Percentiles rank a stretch among this genome's conserved stretches.
Evolutionary conservation across 2,329 filamentous ascomycete species (phyloP).

Genomic region (Xylariaceae sp.): DNA sequence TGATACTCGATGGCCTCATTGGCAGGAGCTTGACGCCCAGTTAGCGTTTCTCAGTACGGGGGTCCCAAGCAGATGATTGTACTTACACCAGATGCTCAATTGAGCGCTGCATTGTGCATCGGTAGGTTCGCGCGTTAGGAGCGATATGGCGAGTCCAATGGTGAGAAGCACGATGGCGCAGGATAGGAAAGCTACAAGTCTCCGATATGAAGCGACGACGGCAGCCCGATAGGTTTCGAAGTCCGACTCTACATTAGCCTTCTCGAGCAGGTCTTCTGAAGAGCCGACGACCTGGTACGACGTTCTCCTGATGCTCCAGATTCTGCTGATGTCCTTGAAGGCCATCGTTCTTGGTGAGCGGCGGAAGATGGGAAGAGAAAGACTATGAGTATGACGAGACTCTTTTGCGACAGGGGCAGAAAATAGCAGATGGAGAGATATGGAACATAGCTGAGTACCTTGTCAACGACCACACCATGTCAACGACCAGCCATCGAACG

Average conservation of each 20-base stretch:
- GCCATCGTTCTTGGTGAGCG: not conserved
- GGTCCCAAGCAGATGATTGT: not conserved
- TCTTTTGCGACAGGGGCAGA: too few species aligned
- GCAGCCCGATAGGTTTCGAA: not conserved
- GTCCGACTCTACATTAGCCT: not conserved
- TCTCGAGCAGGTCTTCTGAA: not conserved
- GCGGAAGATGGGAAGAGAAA: too few species aligned
- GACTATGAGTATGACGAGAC: too few species aligned
- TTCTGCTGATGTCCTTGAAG: not conserved
- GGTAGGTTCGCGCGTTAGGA: not conserved
- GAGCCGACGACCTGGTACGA: not conserved
- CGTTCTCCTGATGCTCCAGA: not conserved
- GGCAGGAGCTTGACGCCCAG: constrained; percentile 2
- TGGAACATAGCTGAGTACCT: too few species aligned
- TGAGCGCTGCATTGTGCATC: constrained; percentile 9
- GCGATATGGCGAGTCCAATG: not conserved
- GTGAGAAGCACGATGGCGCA: not conserved
- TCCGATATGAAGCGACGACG: not conserved
- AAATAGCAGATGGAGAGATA: too few species aligned
- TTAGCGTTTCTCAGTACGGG: not conserved
- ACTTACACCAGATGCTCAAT: constrained; percentile 14
- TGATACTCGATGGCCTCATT: constrained; percentile 13
- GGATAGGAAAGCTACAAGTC: not conserved
- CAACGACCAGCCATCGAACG: too few species aligned
- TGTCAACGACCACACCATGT: too few species aligned